Evolutionary conservation across 495 filamentous ascomycete species (phyloP).

Genomic region (Penicillium angulare): DNA sequence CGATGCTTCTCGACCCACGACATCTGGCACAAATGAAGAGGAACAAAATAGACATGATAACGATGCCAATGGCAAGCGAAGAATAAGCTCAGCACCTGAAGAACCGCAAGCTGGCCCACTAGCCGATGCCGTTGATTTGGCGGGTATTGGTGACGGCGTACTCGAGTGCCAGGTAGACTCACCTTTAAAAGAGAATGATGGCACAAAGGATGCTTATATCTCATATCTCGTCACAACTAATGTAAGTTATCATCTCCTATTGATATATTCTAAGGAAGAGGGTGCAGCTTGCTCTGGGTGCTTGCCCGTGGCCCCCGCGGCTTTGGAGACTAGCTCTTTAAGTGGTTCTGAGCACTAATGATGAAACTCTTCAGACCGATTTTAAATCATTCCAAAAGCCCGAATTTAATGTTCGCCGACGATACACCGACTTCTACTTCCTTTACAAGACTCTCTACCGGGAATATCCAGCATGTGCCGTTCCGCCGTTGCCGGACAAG

Average conservation of each 20-base stretch:
- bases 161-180: conserved; percentile 80
- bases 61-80: conserved; percentile 53
- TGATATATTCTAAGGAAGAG: background rate
- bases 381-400: conserved; percentile 87
- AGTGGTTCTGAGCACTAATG: conserved; percentile 14
- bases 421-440: conserved; percentile 97
- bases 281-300: conserved; percentile 12
- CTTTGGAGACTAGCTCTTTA: background rate
- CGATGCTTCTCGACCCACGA: conserved; percentile 49
- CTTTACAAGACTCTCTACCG: conserved; percentile 84
- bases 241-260: conserved; percentile 51
- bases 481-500: conserved; percentile 94
- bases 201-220: conserved; percentile 96
- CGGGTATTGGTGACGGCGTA: conserved; percentile 71
- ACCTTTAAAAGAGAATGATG: conserved; percentile 90
- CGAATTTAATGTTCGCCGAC: conserved; percentile 72
- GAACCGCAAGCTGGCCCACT: conserved; percentile 52
- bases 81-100: conserved; percentile 46
- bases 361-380: conserved; percentile 62
- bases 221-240: conserved; percentile 91
- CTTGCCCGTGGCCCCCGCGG: conserved; percentile 9
- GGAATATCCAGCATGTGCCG: conserved; percentile 87
- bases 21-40: conserved; percentile 42
- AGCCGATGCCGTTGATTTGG: conserved; percentile 59
- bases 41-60: conserved; percentile 29